Evolutionary conservation across 768 basidiomycete species (phyloP), one percentile per base, ranked within the genome.

Genomic region (Chalciporus pseudorubinellus): DNA sequence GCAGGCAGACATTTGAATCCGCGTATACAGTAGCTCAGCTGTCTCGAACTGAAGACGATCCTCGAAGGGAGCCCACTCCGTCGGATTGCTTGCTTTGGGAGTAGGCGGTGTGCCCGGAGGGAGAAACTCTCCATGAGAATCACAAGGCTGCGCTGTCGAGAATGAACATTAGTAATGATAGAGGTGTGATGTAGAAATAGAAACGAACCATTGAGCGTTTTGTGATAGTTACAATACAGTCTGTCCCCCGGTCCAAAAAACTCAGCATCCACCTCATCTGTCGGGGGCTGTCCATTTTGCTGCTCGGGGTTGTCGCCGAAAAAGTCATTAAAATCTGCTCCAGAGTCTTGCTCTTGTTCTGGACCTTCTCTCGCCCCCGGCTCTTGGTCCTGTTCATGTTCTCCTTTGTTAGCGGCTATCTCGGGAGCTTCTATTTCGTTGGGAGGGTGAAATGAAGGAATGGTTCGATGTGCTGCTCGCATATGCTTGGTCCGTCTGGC

Each of bases 1-100:
- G n/a, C n/a, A n/a, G 51, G 52, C 59, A n/a, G 63, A 58, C 57
- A 63, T 61, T 36, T 68, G 59, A 11, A 40, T 52, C 8, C 39
- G 39, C 18, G 41, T 34, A 33, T 42, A 68, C 7, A 66, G 51
- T 18, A 66, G 59, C 9, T 59, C n/a, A n/a, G n/a, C n/a, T n/a
- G n/a, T n/a, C n/a, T n/a, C n/a, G n/a, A n/a, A n/a, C n/a, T n/a
- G n/a, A n/a, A n/a, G n/a, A n/a, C n/a, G n/a, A n/a, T n/a, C n/a
- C n/a, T n/a, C n/a, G n/a, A n/a, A n/a, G n/a, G 61, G 61, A 7
- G 24, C 9, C 54, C 52, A 64, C 21, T 57, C 49, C 3, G 38
- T 33, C 4, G 21, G 19, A 20, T 44, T n/a, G n/a, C 21, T 16
- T n/a, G 12, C 29, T 2, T 43, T 48, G 18, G 47, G 20, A 18